phyloP scores from a whole-genome alignment of 768 basidiomycete genomes.

The Mycena amicta region DNA sequence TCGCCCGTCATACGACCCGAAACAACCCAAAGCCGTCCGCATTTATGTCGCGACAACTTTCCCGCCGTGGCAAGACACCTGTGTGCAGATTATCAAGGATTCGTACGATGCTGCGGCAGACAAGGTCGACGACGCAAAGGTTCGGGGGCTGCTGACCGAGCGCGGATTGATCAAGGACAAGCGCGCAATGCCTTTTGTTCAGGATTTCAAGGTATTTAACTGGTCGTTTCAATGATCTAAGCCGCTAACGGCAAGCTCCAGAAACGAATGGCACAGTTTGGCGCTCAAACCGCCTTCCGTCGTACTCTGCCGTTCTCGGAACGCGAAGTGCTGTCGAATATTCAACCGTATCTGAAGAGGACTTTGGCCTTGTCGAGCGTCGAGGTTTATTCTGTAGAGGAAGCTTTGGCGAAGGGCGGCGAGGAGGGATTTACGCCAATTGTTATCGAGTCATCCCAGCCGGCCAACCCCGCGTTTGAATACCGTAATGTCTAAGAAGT shows the following conservation, averaged over 20 bases:
- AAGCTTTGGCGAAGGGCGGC: slow-evolving; percentile 57
- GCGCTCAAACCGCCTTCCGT: slow-evolving; percentile 77
- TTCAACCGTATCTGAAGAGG: slow-evolving; percentile 81
- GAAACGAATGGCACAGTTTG: slow-evolving; percentile 83
- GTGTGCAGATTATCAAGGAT: slow-evolving; percentile 74
- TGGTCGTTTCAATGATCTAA: not conserved
- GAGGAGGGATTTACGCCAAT: slow-evolving; percentile 61
- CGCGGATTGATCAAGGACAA: slow-evolving; percentile 93
- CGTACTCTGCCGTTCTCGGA: slow-evolving; percentile 86
- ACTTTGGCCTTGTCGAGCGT: slow-evolving; percentile 71
- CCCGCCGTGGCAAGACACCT: slow-evolving; percentile 92
- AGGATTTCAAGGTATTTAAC: slow-evolving; percentile 80
- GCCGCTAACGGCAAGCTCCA: too few species aligned
- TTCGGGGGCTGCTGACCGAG: slow-evolving; percentile 66
- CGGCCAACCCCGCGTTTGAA: slow-evolving; percentile 83
- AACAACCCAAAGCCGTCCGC: slow-evolving; percentile 79
- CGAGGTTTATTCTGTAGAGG: slow-evolving; percentile 69
- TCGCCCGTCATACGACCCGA: slow-evolving; percentile 73
- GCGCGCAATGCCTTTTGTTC: slow-evolving; percentile 92
- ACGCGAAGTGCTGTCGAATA: slow-evolving; percentile 64
- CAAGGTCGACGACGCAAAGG: slow-evolving; percentile 81
- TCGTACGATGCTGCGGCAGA: slow-evolving; percentile 59
- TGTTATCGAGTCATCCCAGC: slow-evolving; percentile 86
- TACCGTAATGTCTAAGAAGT: slow-evolving; percentile 74
- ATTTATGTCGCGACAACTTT: slow-evolving; percentile 90